A percentile compares a stretch with the other conserved stretches of the same genome.
Evolutionary conservation across 2,329 filamentous ascomycete genomes (phyloP).

Genomic region (Fusarium penzigii): DNA sequence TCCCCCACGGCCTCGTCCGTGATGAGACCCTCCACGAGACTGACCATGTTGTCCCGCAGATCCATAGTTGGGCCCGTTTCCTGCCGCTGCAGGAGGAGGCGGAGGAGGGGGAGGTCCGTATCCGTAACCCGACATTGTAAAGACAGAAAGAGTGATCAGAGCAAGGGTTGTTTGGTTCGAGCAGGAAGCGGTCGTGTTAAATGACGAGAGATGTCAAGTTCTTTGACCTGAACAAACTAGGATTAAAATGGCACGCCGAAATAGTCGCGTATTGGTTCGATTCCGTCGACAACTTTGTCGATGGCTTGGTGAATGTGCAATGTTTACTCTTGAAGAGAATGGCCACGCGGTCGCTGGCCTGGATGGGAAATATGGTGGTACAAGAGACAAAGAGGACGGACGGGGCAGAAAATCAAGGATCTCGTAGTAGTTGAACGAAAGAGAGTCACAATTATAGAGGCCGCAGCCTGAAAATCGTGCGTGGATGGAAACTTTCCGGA

Average conservation of each 20-base stretch:
- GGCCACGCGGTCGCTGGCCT: neutral
- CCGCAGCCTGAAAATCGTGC: neutral
- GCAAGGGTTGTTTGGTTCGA: neutral
- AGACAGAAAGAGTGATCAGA: neutral
- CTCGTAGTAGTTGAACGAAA: neutral
- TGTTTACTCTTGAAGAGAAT: neutral
- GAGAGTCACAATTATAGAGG: neutral
- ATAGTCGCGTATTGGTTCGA: neutral
- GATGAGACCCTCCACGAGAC: slow-evolving; percentile 39
- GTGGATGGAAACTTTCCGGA: neutral
- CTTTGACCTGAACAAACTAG: neutral
- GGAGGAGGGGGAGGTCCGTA: slow-evolving; percentile 57
- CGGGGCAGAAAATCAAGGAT: neutral
- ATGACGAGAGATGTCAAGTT: neutral
- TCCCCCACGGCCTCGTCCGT: slow-evolving; percentile 42
- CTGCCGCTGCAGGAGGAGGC: slow-evolving; percentile 40
- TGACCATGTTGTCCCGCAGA: slow-evolving; percentile 41
- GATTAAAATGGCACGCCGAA: neutral
- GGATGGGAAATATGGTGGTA: neutral
- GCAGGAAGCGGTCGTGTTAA: neutral
- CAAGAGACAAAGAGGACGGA: neutral
- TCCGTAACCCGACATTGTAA: slow-evolving; percentile 50
- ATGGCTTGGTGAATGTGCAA: neutral
- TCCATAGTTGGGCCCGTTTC: slow-evolving; percentile 39
- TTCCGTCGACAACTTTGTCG: neutral